Evolutionary conservation across 2,329 filamentous ascomycete genomes (phyloP).

Genomic region (Ascochyta koolunga): DNA sequence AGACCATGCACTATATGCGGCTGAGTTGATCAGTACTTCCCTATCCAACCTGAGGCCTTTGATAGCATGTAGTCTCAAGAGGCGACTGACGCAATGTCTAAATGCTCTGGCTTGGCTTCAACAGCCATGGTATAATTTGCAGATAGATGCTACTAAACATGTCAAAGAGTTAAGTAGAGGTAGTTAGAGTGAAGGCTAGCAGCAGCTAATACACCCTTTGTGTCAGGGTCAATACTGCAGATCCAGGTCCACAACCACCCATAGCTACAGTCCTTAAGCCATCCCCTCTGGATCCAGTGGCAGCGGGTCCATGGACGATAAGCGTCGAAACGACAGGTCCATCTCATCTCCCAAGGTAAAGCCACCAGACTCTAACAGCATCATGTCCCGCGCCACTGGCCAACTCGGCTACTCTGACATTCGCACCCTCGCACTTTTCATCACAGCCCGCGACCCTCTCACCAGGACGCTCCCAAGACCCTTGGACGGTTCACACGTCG

Average conservation of each 20-base stretch:
- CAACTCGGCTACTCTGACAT: not conserved
- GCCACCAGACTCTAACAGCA: not conserved
- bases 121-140: not conserved
- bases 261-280: too few species aligned
- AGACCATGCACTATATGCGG: too few species aligned
- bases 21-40: too few species aligned
- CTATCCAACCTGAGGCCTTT: too few species aligned
- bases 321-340: not conserved
- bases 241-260: not conserved
- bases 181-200: not conserved
- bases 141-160: not conserved
- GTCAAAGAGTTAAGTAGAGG: not conserved
- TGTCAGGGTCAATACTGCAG: conserved; percentile 1
- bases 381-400: conserved; percentile 1
- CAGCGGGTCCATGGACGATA: not conserved
- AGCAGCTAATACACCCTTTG: conserved; percentile 12
- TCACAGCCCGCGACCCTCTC: not conserved
- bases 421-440: conserved; percentile 7
- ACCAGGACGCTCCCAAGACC: conserved; percentile 3
- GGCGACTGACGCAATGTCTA: too few species aligned
- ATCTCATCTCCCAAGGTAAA: not conserved
- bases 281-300: too few species aligned
- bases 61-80: too few species aligned
- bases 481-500: conserved; percentile 11
- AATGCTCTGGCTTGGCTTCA: too few species aligned